Evolutionary conservation across 2,329 filamentous ascomycete genomes (phyloP).

Genomic region (Cercospora sp.): DNA sequence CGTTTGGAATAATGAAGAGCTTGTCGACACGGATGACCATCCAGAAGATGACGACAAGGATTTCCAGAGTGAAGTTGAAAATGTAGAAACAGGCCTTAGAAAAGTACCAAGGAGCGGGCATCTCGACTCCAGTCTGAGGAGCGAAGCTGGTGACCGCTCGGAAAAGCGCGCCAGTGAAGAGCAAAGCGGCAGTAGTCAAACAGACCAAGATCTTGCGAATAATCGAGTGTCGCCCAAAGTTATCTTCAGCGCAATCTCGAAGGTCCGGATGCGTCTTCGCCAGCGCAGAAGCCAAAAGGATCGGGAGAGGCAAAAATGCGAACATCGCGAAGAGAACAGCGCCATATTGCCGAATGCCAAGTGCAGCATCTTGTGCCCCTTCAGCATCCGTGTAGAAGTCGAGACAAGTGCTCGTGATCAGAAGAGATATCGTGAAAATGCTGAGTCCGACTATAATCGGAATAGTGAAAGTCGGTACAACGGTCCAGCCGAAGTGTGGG

Average conservation of each 20-base stretch:
- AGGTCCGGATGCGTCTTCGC: slow-evolving; percentile 40
- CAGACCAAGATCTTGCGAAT: slow-evolving; percentile 67
- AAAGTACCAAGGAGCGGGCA: slow-evolving; percentile 67
- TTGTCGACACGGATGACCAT: slow-evolving; percentile 69
- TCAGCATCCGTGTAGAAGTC: slow-evolving; percentile 65
- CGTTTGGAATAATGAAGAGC: slow-evolving; percentile 73
- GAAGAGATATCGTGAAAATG: slow-evolving; percentile 61
- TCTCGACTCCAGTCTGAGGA: slow-evolving; percentile 40
- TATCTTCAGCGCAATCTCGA: slow-evolving; percentile 47
- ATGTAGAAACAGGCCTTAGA: slow-evolving; percentile 73
- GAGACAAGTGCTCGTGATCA: slow-evolving; percentile 66
- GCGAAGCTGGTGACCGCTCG: slow-evolving; percentile 62
- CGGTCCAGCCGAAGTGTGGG: slow-evolving; percentile 69
- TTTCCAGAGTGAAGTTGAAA: slow-evolving; percentile 75
- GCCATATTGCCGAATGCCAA: slow-evolving; percentile 65
- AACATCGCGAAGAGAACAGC: slow-evolving; percentile 63
- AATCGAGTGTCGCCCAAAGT: slow-evolving; percentile 63
- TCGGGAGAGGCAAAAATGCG: slow-evolving; percentile 66
- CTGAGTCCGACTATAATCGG: slow-evolving; percentile 61
- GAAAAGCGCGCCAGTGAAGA: slow-evolving; percentile 70
- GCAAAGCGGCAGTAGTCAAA: slow-evolving; percentile 57
- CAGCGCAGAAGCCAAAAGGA: slow-evolving; percentile 53
- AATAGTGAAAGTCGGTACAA: slow-evolving; percentile 54
- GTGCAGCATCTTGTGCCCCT: slow-evolving; percentile 53
- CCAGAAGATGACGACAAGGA: slow-evolving; percentile 68